phyloP scores from a whole-genome alignment of 148 eudicot genomes.

The Selenicereus undatus region DNA sequence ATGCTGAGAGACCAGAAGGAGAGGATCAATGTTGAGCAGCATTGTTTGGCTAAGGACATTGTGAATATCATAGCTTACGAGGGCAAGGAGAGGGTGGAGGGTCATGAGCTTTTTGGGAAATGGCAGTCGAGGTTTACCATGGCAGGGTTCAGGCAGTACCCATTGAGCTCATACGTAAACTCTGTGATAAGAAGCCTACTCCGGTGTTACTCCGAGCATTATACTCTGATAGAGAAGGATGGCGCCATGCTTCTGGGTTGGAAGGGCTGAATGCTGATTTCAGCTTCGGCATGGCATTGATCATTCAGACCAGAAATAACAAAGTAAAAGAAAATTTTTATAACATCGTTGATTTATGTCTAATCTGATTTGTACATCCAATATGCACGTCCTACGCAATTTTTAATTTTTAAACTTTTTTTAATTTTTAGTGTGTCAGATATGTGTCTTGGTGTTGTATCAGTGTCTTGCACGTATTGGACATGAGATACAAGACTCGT shows the following conservation, averaged over 20 bases:
- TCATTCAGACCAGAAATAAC: too few relatives aligned
- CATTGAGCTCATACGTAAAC: conserved; percentile 74
- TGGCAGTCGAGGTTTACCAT: conserved; percentile 82
- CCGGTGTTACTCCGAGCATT: conserved; percentile 64
- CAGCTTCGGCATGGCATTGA: conserved; percentile 82
- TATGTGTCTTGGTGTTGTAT: too few relatives aligned
- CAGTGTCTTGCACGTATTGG: too few relatives aligned
- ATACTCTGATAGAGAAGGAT: conserved; percentile 71
- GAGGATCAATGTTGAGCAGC: conserved; percentile 73
- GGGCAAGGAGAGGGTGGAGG: conserved; percentile 78
- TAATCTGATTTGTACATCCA: too few relatives aligned
- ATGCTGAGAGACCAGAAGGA: conserved; percentile 61
- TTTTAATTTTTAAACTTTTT: too few relatives aligned
- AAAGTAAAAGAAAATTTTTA: too few relatives aligned
- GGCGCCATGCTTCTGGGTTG: conserved; percentile 87
- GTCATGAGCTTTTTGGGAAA: conserved; percentile 82
- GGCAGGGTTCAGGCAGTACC: conserved; percentile 77
- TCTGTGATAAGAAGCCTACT: conserved; percentile 62
- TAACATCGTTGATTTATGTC: too few relatives aligned
- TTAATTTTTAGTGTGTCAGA: too few relatives aligned
- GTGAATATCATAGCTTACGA: conserved; percentile 88
- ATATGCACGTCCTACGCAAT: too few relatives aligned
- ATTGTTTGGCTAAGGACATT: conserved; percentile 82
- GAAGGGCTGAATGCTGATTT: conserved; percentile 73
- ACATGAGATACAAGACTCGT: too few relatives aligned